Evolutionary conservation across 1,284 basidiomycete species (phyloP).

Genomic region (Fomes fomentarius): DNA sequence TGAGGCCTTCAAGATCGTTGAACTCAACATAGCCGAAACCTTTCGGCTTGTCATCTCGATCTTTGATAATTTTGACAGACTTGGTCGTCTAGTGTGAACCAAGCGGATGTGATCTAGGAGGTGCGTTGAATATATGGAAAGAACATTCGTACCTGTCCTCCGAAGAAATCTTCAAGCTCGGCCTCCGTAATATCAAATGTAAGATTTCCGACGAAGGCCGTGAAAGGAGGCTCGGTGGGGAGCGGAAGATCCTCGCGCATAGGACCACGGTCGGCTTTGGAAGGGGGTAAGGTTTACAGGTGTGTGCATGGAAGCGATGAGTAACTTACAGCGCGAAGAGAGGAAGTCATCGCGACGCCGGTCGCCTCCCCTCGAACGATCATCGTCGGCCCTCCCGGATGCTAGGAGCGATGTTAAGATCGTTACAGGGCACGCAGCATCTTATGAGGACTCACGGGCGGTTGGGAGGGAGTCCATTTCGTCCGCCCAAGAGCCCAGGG

Average conservation of each 20-base stretch:
- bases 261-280: conserved; percentile 66
- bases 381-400: conserved; percentile 62
- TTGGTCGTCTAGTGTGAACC: conserved; percentile 49
- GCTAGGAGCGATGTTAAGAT: conserved; percentile 44
- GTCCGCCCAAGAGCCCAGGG: conserved; percentile 94
- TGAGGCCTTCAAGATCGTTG: conserved; percentile 79
- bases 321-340: conserved; percentile 56
- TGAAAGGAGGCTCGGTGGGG: conserved; percentile 94
- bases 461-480: conserved; percentile 91
- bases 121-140: neutral
- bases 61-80: conserved; percentile 91
- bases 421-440: conserved; percentile 15
- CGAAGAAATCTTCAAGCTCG: conserved; percentile 86
- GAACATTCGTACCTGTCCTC: conserved; percentile 53
- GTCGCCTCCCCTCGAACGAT: conserved; percentile 50
- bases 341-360: conserved; percentile 63
- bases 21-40: conserved; percentile 99
- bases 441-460: conserved; percentile 68
- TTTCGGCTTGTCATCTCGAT: conserved; percentile 91
- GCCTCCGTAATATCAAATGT: conserved; percentile 89
- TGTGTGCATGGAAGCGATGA: conserved; percentile 12
- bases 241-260: conserved; percentile 89
- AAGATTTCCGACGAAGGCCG: conserved; percentile 95
- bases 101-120: neutral
- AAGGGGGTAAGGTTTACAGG: conserved; percentile 5